Percentiles rank a stretch among this genome's conserved stretches.
Conservation (phyloP, 257 asterid species). For the Echites panduratus region DNA sequence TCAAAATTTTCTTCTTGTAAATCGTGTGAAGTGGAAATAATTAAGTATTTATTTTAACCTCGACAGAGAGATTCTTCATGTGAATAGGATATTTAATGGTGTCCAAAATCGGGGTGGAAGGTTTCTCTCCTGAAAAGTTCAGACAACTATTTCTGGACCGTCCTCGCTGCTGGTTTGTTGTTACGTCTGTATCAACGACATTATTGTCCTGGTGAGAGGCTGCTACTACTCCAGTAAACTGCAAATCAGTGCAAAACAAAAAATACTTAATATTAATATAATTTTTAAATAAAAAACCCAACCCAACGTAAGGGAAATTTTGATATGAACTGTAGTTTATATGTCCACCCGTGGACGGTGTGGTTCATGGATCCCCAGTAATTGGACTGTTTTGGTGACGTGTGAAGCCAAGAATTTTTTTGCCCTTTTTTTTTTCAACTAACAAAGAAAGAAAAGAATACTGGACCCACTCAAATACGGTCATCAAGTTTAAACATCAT, state of each 20-base stretch:
- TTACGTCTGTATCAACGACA: conserved; percentile 16
- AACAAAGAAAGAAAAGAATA: too few species aligned
- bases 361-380: too few species aligned
- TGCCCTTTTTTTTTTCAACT: too few species aligned
- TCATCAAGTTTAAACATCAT: too few species aligned
- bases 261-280: too few species aligned
- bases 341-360: too few species aligned
- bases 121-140: conserved; percentile 47
- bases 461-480: too few species aligned
- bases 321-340: too few species aligned
- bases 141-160: conserved; percentile 22
- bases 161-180: conserved; percentile 12
- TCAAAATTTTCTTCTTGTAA: background rate
- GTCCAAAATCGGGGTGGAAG: conserved; percentile 54
- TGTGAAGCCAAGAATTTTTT: too few species aligned
- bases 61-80: conserved; percentile 58
- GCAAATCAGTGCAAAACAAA: background rate
- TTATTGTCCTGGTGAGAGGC: conserved; percentile 25
- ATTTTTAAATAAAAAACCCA: too few species aligned
- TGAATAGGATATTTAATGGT: conserved; percentile 58
- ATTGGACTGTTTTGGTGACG: too few species aligned
- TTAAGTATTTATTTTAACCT: conserved; percentile 24
- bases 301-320: too few species aligned
- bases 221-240: conserved; percentile 24
- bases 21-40: background rate